Evolutionary conservation across 805 yeast genomes (phyloP).

Genomic region (Nakazawaea peltata): DNA sequence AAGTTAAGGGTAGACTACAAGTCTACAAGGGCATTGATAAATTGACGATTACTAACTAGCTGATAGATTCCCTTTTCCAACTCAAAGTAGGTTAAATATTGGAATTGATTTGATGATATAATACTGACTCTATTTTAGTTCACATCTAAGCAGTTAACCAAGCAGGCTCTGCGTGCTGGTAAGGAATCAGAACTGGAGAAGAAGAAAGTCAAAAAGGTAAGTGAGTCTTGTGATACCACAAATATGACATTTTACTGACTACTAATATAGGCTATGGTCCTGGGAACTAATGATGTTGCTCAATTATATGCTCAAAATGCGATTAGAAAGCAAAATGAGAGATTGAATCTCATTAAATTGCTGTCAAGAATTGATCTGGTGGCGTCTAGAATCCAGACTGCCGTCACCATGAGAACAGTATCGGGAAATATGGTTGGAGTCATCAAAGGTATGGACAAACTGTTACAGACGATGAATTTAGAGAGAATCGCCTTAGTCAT

Average conservation of each 20-base stretch:
- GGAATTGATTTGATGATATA: background rate
- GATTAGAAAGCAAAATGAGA: constrained; percentile 82
- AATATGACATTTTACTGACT: too few species aligned
- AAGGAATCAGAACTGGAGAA: constrained; percentile 86
- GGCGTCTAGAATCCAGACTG: constrained; percentile 92
- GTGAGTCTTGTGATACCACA: constrained; percentile 10
- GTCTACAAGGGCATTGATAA: too few species aligned
- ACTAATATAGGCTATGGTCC: constrained; percentile 58
- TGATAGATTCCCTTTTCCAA: constrained; percentile 53
- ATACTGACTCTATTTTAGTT: constrained; percentile 32
- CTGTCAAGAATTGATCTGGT: constrained; percentile 94
- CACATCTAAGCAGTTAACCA: constrained; percentile 86
- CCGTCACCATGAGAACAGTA: constrained; percentile 94
- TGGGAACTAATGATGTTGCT: constrained; percentile 88
- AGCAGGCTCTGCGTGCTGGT: constrained; percentile 86
- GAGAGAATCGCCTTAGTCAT: constrained; percentile 88
- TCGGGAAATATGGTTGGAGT: constrained; percentile 92
- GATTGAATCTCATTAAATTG: constrained; percentile 69
- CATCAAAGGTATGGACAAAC: constrained; percentile 93
- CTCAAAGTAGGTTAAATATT: constrained; percentile 35
- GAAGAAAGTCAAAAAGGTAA: constrained; percentile 71
- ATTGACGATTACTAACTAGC: background rate
- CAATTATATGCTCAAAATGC: constrained; percentile 93
- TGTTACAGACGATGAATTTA: constrained; percentile 90
- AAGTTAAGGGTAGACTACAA: background rate